These are phyloP conservation scores for Naganishia kalamii DNA, from an alignment of 768 basidiomycete genomes.

Conservation along the genomic window DNA sequence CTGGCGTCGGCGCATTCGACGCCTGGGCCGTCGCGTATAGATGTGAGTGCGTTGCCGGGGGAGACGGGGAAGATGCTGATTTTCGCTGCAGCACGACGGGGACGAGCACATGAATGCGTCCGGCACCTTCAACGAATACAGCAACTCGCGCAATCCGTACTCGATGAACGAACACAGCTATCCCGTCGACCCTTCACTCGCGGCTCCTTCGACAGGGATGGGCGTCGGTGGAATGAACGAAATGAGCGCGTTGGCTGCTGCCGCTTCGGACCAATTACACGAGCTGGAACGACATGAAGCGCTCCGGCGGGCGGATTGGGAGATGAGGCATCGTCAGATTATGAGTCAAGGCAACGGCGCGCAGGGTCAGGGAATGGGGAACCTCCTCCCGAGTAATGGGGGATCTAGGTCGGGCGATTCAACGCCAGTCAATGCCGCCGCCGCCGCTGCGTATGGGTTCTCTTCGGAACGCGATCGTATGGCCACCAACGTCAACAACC, in stretches of 20 bases:
- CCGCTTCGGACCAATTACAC: constrained; percentile 81
- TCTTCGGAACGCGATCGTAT: constrained; percentile 12
- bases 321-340: constrained; percentile 64
- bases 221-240: constrained; percentile 44
- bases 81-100: neutral
- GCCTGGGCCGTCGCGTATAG: constrained; percentile 12
- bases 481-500: neutral
- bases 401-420: constrained; percentile 6
- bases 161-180: constrained; percentile 8
- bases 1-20: constrained; percentile 19
- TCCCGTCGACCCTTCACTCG: constrained; percentile 21
- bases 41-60: constrained; percentile 3
- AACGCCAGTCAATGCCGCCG: constrained; percentile 3
- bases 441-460: constrained; percentile 5
- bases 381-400: neutral
- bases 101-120: constrained; percentile 17
- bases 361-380: constrained; percentile 26
- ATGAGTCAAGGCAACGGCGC: constrained; percentile 7
- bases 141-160: constrained; percentile 13
- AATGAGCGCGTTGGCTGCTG: constrained; percentile 50
- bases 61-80: neutral
- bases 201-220: constrained; percentile 9
- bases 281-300: constrained; percentile 83
- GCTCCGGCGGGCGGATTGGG: constrained; percentile 75
- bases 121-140: constrained; percentile 4